Conservation (phyloP, 805 yeast species). For the Candida nonsorbophila region DNA sequence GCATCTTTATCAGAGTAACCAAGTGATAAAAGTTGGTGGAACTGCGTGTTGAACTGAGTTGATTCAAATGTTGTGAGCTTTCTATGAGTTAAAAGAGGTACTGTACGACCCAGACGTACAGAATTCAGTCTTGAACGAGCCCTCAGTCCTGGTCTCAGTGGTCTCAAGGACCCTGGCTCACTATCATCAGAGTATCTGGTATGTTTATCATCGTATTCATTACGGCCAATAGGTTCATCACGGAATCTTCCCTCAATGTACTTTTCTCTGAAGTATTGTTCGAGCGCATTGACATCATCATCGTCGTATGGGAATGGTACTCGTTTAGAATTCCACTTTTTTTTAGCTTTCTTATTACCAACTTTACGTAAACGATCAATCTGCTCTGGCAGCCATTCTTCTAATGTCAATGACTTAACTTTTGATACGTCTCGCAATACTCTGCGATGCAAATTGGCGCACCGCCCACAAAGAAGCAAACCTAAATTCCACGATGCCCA, state of each 20-base stretch:
- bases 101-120: slow-evolving; percentile 7
- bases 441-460: slow-evolving; percentile 73
- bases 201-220: slow-evolving; percentile 28
- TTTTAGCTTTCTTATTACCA: slow-evolving; percentile 61
- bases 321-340: slow-evolving; percentile 62
- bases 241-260: slow-evolving; percentile 61
- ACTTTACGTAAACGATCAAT: slow-evolving; percentile 37
- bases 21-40: slow-evolving; percentile 38
- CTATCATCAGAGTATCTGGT: slow-evolving; percentile 17
- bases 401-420: slow-evolving; percentile 71
- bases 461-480: slow-evolving; percentile 74
- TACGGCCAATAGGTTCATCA: slow-evolving; percentile 27
- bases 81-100: slow-evolving; percentile 45
- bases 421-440: slow-evolving; percentile 57
- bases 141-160: slow-evolving; percentile 11
- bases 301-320: slow-evolving; percentile 73
- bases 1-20: slow-evolving; percentile 57
- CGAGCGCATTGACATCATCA: slow-evolving; percentile 52
- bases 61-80: slow-evolving; percentile 51
- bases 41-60: slow-evolving; percentile 45
- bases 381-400: slow-evolving; percentile 60
- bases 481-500: slow-evolving; percentile 52
- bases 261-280: slow-evolving; percentile 58
- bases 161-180: slow-evolving; percentile 5
- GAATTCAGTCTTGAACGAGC: slow-evolving; percentile 13